Conservation (phyloP, 495 filamentous ascomycete species). For the Penicillium waksmanii region DNA sequence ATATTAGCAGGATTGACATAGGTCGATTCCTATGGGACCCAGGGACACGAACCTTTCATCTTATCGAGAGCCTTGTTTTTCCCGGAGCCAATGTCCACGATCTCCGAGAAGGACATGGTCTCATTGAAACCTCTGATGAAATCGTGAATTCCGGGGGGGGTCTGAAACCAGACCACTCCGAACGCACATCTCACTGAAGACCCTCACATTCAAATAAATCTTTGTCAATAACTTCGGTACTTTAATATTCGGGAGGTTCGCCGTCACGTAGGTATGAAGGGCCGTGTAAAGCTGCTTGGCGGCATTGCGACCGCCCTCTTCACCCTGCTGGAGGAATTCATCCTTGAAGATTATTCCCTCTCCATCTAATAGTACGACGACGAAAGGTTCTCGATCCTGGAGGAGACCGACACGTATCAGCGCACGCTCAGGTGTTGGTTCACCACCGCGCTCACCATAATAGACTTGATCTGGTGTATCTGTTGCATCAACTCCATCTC, state of each 20-base stretch:
- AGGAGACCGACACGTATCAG: slow-evolving; percentile 29
- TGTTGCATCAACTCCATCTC: slow-evolving; percentile 58
- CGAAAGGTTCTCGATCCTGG: slow-evolving; percentile 75
- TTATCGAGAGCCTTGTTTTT: slow-evolving; percentile 75
- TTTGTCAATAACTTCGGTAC: slow-evolving; percentile 66
- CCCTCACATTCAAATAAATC: slow-evolving; percentile 70
- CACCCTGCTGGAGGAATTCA: slow-evolving; percentile 61
- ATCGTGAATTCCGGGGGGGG: slow-evolving; percentile 56
- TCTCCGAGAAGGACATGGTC: slow-evolving; percentile 69
- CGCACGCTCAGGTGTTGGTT: slow-evolving; percentile 8
- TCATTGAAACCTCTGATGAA: slow-evolving; percentile 81
- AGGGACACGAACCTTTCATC: slow-evolving; percentile 61
- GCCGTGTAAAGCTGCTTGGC: slow-evolving; percentile 62
- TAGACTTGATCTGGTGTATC: slow-evolving; percentile 50
- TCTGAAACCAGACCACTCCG: slow-evolving; percentile 58
- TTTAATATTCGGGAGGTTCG: slow-evolving; percentile 49
- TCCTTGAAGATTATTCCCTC: slow-evolving; percentile 79
- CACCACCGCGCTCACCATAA: slow-evolving; percentile 47
- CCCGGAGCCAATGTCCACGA: slow-evolving; percentile 72
- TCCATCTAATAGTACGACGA: slow-evolving; percentile 76
- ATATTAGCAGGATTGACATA: slow-evolving; percentile 6
- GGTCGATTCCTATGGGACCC: slow-evolving; percentile 2
- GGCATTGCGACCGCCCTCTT: slow-evolving; percentile 72
- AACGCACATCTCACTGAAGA: slow-evolving; percentile 62
- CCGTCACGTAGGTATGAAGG: slow-evolving; percentile 51